Evolutionary conservation across 139 green algal genomes (phyloP), one percentile per base, ranked within the genome.

Genomic region (Chlorella ohadii): DNA sequence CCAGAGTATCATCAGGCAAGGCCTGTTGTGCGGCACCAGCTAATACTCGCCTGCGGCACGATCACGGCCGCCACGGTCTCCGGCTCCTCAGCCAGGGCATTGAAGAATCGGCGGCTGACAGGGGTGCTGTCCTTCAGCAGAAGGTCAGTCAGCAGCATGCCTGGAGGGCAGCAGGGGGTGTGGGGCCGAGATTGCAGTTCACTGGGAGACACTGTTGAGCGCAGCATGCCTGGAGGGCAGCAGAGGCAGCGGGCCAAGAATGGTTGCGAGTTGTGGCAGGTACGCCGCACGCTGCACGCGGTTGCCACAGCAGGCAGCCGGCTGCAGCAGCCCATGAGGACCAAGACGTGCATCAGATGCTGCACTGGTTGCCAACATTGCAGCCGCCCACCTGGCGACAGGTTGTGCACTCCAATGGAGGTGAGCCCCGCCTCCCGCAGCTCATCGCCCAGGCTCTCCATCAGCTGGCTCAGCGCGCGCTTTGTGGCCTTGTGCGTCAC

Each of bases 101-200:
- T 95, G 88, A 95, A 95, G 83, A 94, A 92, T 70, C 91, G 89
- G 61, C 91, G 88, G 4, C 91, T 87, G 5, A 85, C 83, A 1
- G 88, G 84, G 1, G 87, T 87, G 55, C 88, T 75, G 41, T 89
- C 91, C 57, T 84, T 76, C 27, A 95, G 91, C 75, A 95, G 85
- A 66, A 95, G 85, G 72, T 94, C 91, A 3, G 92, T 95, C 27
- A 95, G 85, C 63, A 94, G 84, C 87, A 94, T 89, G 51, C 89
- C 87, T 89, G 70, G 22, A 67, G 61, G 28, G 61, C 61, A 67
- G 61, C 23, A n/a, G n/a, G n/a, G n/a, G n/a, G n/a, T n/a, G n/a
- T n/a, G n/a, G n/a, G n/a, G n/a, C n/a, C n/a, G n/a, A n/a, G n/a
- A n/a, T n/a, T n/a, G n/a, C n/a, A n/a, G n/a, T n/a, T n/a, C n/a